A percentile compares a stretch with the other conserved stretches of the same genome.
phyloP scores from a whole-genome alignment of 108 stramenopile species.

The Pseudonitzschia multiseries region DNA sequence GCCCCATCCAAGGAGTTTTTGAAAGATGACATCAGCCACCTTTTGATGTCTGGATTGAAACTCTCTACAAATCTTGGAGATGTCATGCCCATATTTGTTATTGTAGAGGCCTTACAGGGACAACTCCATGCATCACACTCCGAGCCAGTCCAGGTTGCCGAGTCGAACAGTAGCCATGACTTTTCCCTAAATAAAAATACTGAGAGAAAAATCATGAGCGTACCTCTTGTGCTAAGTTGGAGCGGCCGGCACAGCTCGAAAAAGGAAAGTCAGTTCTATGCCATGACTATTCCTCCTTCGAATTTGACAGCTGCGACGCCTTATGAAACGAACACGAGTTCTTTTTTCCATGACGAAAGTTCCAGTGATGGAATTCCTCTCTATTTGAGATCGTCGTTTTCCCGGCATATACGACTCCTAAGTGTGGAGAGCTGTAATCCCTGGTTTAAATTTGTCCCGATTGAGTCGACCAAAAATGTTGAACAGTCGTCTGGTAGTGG shows the following conservation, averaged over 20 bases:
- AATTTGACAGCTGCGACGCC: background rate
- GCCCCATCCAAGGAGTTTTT: slow-evolving; percentile 44
- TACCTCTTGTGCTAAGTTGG: slow-evolving; percentile 32
- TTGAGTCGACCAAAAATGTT: background rate
- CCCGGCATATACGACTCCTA: slow-evolving; percentile 33
- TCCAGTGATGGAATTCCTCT: slow-evolving; percentile 21
- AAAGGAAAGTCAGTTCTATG: background rate
- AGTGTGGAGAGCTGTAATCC: slow-evolving; percentile 53
- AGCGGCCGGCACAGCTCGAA: background rate
- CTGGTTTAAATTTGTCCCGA: slow-evolving; percentile 43
- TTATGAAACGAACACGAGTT: background rate
- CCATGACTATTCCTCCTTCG: background rate
- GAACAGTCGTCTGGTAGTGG: background rate
- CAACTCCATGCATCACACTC: slow-evolving; percentile 42
- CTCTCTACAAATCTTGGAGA: slow-evolving; percentile 71
- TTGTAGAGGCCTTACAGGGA: slow-evolving; percentile 64
- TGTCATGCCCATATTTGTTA: slow-evolving; percentile 60
- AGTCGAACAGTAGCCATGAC: too few relatives aligned
- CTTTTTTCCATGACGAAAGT: background rate
- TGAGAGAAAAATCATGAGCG: slow-evolving; percentile 13
- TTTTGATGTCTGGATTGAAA: slow-evolving; percentile 64
- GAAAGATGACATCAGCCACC: slow-evolving; percentile 60
- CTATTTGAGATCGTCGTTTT: slow-evolving; percentile 48
- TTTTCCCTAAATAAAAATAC: background rate
- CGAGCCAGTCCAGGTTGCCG: background rate